Percentiles rank a stretch among this genome's conserved stretches.
These are phyloP conservation scores for Starmerella sirachaensis DNA, from an alignment of 805 yeast species.

Conservation along the genomic window DNA sequence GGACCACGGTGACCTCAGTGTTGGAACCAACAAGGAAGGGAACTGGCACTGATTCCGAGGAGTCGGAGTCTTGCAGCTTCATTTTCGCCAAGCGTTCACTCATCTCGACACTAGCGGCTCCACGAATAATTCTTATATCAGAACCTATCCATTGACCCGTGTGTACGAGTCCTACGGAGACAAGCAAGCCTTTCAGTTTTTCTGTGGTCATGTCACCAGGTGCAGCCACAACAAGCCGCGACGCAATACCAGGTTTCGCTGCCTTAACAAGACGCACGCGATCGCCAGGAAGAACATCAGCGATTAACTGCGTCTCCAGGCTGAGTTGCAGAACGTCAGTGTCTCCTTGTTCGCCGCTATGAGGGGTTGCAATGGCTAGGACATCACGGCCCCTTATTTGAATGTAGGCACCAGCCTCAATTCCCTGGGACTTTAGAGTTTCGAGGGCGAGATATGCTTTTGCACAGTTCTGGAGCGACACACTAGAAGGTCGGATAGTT, in stretches of 20 bases:
- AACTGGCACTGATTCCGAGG: neutral
- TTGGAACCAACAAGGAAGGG: too few relatives aligned
- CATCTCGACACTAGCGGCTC: too few relatives aligned
- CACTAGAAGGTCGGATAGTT: constrained; percentile 23
- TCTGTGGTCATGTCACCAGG: constrained; percentile 23
- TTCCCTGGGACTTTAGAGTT: constrained; percentile 19
- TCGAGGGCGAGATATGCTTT: constrained; percentile 23
- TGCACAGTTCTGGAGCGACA: constrained; percentile 9
- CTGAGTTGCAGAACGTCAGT: constrained; percentile 24
- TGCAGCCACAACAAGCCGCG: constrained; percentile 27
- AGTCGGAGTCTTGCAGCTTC: constrained; percentile 22
- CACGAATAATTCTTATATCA: constrained; percentile 44
- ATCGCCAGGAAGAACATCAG: constrained; percentile 40
- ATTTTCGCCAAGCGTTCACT: constrained; percentile 35
- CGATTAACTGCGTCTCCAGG: constrained; percentile 30
- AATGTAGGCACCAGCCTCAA: constrained; percentile 26
- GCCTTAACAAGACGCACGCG: constrained; percentile 38
- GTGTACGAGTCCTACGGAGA: constrained; percentile 21
- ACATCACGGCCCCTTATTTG: constrained; percentile 16
- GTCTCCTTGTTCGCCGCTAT: constrained; percentile 20
- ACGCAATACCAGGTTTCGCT: constrained; percentile 40
- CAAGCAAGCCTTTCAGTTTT: constrained; percentile 20
- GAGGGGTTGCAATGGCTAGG: constrained; percentile 25
- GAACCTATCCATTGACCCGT: constrained; percentile 33
- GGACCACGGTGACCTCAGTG: too few relatives aligned